Evolutionary conservation across 768 basidiomycete species (phyloP), one percentile per base, ranked within the genome.

Genomic region (Mycena leptocephala): DNA sequence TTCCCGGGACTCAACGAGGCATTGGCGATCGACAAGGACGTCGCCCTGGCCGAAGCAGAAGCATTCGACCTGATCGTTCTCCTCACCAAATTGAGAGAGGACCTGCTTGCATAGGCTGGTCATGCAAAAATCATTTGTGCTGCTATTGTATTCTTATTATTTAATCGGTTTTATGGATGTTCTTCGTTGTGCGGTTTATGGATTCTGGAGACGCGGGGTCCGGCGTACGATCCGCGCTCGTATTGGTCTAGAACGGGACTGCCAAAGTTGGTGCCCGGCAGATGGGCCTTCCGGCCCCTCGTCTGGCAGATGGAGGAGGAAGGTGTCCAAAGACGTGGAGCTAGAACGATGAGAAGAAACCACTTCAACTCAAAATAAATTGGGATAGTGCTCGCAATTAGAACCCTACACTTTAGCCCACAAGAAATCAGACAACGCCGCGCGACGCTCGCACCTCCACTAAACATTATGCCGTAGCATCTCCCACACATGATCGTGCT

Each of bases 1-100:
- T 88, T 97, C 71, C 96, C 96, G 3, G 95, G 88, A 20, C 85
- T 97, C 32, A 95, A 92, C 0, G 96, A 97, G 81, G 90, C 95
- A 1, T 88, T 97, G 79, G 88, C 91, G n/a, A 88, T 93, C 35
- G 95, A 96, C 68, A 87, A 90, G 77, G 92, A 95, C 79, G 84
- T 84, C 7, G 91, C 90, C 0, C 81, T 92, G 76, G 93, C 93
- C 1, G 81, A 90, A 71, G 82, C 90, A 76, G 95, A 96, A 81
- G 89, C 90, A 7, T 81, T 83, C 16, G 89, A 93, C 62, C 84
- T 96, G 78, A 82, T 85, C 46, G 79, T 79, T 13, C 86, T 94
- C 58, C 81, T 96, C 22, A 84, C 88, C 56, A 86, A 86, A 62
- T 86, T 95, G 69, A 87, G 91, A n/a, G 80, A 87, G 56, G 79